Conservation (phyloP, 129 eudicot genomes). For the Centella asiatica region DNA sequence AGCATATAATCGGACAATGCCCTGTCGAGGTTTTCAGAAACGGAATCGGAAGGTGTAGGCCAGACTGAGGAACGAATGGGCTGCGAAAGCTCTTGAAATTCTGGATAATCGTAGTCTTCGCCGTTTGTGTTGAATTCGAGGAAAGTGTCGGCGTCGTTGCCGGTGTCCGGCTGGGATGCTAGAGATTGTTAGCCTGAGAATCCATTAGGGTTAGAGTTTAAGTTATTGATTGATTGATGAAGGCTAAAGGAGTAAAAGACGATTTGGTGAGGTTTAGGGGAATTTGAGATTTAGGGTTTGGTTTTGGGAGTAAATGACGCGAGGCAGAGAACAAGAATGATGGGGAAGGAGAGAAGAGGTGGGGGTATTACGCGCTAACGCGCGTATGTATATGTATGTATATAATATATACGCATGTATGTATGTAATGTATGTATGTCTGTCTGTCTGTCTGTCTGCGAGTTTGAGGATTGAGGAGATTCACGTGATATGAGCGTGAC, state of each 20-base stretch:
- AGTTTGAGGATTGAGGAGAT: too few relatives aligned
- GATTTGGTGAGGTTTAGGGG: too few relatives aligned
- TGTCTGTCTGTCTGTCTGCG: too few relatives aligned
- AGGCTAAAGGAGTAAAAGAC: neutral
- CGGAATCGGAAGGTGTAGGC: constrained; percentile 68
- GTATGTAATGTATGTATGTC: too few relatives aligned
- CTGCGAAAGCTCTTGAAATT: constrained; percentile 71
- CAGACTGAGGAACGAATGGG: constrained; percentile 57
- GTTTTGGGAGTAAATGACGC: neutral
- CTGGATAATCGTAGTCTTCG: constrained; percentile 62
- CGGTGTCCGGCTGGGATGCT: constrained; percentile 92
- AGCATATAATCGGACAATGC: constrained; percentile 29
- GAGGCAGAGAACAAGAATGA: too few relatives aligned
- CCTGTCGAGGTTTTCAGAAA: constrained; percentile 25
- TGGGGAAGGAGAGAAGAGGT: neutral
- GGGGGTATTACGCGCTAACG: too few relatives aligned
- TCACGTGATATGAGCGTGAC: too few relatives aligned
- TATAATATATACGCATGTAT: too few relatives aligned
- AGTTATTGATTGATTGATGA: constrained; percentile 19
- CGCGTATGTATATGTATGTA: too few relatives aligned
- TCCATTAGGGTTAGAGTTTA: constrained; percentile 38
- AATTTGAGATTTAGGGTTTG: constrained; percentile 2
- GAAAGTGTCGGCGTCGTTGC: constrained; percentile 82
- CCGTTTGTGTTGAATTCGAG: constrained; percentile 85
- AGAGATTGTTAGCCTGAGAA: constrained; percentile 59